Percentiles rank a stretch among this genome's conserved stretches.
Conservation (phyloP, 2,329 filamentous ascomycete genomes). For the Fusarium annulatum region DNA sequence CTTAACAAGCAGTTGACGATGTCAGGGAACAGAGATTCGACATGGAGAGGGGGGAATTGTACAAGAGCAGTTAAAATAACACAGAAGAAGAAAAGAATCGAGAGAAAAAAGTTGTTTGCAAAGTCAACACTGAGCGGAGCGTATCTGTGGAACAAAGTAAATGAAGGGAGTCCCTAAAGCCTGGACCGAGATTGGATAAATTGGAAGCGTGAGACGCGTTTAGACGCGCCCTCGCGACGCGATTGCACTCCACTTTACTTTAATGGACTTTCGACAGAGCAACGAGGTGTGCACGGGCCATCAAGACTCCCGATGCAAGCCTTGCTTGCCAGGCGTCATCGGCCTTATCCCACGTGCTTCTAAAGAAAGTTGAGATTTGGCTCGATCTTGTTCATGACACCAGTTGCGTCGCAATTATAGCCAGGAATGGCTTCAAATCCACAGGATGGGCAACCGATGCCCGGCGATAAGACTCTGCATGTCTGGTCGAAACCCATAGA, state of each 20-base stretch:
- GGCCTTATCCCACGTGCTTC: slow-evolving; percentile 40
- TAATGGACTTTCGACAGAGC: slow-evolving; percentile 47
- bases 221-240: slow-evolving; percentile 49
- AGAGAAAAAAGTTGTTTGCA: slow-evolving; percentile 20
- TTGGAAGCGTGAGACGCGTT: slow-evolving; percentile 47
- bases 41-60: slow-evolving; percentile 26
- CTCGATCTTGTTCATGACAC: slow-evolving; percentile 41
- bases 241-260: slow-evolving; percentile 41
- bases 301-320: slow-evolving; percentile 9
- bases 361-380: slow-evolving; percentile 27
- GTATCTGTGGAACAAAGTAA: slow-evolving; percentile 37
- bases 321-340: slow-evolving; percentile 44
- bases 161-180: slow-evolving; percentile 36
- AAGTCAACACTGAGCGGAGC: slow-evolving; percentile 40
- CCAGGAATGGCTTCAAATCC: slow-evolving; percentile 51
- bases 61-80: not conserved
- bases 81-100: slow-evolving; percentile 10
- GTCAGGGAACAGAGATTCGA: slow-evolving; percentile 13
- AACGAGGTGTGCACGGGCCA: slow-evolving; percentile 40
- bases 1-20: slow-evolving; percentile 35
- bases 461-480: slow-evolving; percentile 49
- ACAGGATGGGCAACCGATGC: slow-evolving; percentile 41
- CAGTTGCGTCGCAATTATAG: slow-evolving; percentile 46
- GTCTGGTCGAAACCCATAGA: slow-evolving; percentile 53
- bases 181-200: slow-evolving; percentile 44